phyloP scores from a whole-genome alignment of 345 rosid genomes.

The Citrus hindsii region DNA sequence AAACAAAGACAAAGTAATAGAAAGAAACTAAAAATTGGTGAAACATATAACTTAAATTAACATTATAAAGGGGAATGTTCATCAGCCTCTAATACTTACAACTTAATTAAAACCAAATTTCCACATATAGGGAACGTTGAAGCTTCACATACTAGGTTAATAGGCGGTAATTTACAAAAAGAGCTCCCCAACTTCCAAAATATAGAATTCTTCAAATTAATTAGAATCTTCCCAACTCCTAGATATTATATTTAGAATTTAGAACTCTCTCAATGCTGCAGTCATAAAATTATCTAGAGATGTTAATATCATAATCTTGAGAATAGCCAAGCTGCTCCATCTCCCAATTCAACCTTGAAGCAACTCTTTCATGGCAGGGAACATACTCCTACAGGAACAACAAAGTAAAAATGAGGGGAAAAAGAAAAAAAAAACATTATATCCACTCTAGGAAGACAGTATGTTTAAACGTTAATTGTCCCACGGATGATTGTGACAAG shows the following conservation, averaged over 20 bases:
- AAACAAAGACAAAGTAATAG: no score
- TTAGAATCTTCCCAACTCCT: conserved; percentile 21
- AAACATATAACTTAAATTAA: not conserved
- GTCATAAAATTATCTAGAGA: conserved; percentile 34
- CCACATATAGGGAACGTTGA: conserved; percentile 16
- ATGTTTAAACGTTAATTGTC: not conserved
- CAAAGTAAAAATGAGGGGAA: not conserved
- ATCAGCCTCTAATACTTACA: conserved; percentile 35
- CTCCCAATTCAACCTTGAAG: conserved; percentile 88
- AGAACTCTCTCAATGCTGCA: not conserved
- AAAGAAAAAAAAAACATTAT: not conserved
- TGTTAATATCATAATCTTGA: conserved; percentile 43
- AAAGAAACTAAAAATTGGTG: no score
- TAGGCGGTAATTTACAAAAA: conserved; percentile 45
- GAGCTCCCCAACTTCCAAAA: conserved; percentile 23
- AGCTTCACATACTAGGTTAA: conserved; percentile 34
- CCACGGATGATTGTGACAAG: not conserved
- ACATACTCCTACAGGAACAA: conserved; percentile 61
- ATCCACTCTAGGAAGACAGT: not conserved
- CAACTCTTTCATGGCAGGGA: conserved; percentile 81
- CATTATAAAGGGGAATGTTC: conserved; percentile 19
- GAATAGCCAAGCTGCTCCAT: conserved; percentile 69
- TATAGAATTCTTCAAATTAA: conserved; percentile 14
- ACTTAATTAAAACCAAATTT: conserved; percentile 18
- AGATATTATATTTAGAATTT: not conserved